A percentile compares a stretch with the other conserved stretches of the same genome.
Evolutionary conservation across 768 basidiomycete species (phyloP).

Genomic region (Strobilomyces confusus): DNA sequence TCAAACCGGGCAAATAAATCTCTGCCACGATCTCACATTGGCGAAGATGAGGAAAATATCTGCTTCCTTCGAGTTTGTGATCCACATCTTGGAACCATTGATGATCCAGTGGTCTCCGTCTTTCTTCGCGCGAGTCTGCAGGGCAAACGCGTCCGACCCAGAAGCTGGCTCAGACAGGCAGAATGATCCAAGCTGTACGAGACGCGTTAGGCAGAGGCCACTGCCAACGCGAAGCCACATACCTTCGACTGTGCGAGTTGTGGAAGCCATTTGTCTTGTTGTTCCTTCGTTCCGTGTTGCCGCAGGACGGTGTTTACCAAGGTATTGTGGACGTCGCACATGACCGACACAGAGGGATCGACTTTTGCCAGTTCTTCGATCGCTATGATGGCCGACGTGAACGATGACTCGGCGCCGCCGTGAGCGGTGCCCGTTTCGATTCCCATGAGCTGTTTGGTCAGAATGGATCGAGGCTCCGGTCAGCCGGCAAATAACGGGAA

Average conservation of each 20-base stretch:
- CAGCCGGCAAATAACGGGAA: neutral
- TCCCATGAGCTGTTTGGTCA: constrained; percentile 77
- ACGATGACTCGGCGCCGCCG: constrained; percentile 86
- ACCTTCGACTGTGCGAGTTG: constrained; percentile 77
- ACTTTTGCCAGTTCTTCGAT: constrained; percentile 97
- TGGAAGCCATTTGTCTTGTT: constrained; percentile 88
- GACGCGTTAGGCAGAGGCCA: neutral
- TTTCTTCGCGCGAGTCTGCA: constrained; percentile 89
- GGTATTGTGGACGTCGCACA: constrained; percentile 98
- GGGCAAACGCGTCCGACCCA: constrained; percentile 95
- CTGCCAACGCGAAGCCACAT: neutral
- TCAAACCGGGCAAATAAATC: neutral
- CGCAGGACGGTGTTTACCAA: constrained; percentile 94
- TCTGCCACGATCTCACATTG: constrained; percentile 53
- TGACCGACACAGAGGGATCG: constrained; percentile 93
- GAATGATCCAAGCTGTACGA: constrained; percentile 83
- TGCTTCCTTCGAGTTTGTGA: constrained; percentile 91
- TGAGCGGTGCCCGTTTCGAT: constrained; percentile 86
- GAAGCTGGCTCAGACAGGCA: constrained; percentile 90
- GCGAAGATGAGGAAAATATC: constrained; percentile 94
- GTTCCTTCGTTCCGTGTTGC: constrained; percentile 76
- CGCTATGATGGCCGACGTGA: constrained; percentile 92
- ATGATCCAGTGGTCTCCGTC: constrained; percentile 83
- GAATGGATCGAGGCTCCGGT: neutral
- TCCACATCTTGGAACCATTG: constrained; percentile 99